Evolutionary conservation across 1,139 yeast genomes (phyloP).

Genomic region (Lipomyces yarrowii): DNA sequence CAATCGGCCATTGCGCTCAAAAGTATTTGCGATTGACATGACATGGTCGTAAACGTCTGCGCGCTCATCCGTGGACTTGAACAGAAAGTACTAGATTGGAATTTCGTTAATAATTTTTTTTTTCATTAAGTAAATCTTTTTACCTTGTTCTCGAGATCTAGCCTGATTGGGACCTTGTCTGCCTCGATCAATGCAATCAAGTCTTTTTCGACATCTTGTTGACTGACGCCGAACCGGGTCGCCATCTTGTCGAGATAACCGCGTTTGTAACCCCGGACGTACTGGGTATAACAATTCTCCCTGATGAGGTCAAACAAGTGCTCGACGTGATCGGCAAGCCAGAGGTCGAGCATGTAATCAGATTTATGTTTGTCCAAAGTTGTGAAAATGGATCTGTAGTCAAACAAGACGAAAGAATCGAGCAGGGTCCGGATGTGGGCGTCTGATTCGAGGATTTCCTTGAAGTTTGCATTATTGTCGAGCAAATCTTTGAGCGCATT

Average conservation of each 20-base stretch:
- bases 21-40: constrained; percentile 14
- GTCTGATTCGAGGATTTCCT: constrained; percentile 31
- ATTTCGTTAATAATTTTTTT: background rate
- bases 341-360: constrained; percentile 32
- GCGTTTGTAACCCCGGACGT: constrained; percentile 30
- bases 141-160: constrained; percentile 23
- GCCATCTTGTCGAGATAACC: constrained; percentile 31
- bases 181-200: constrained; percentile 24
- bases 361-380: constrained; percentile 20
- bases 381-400: constrained; percentile 25
- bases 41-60: constrained; percentile 19
- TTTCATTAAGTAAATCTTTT: too few relatives aligned
- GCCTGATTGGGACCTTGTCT: constrained; percentile 19
- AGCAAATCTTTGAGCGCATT: constrained; percentile 18
- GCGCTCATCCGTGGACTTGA: constrained; percentile 21
- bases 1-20: constrained; percentile 24
- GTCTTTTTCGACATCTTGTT: constrained; percentile 21
- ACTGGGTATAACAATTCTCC: constrained; percentile 31
- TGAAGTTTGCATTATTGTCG: constrained; percentile 23
- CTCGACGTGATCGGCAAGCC: constrained; percentile 30
- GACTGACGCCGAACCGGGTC: constrained; percentile 23
- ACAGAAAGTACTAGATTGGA: constrained; percentile 11
- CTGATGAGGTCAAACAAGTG: constrained; percentile 25
- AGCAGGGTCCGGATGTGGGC: constrained; percentile 26
- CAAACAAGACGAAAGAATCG: constrained; percentile 27